phyloP scores from a whole-genome alignment of 73 alveolate genomes.

The Halteria grandinella region DNA sequence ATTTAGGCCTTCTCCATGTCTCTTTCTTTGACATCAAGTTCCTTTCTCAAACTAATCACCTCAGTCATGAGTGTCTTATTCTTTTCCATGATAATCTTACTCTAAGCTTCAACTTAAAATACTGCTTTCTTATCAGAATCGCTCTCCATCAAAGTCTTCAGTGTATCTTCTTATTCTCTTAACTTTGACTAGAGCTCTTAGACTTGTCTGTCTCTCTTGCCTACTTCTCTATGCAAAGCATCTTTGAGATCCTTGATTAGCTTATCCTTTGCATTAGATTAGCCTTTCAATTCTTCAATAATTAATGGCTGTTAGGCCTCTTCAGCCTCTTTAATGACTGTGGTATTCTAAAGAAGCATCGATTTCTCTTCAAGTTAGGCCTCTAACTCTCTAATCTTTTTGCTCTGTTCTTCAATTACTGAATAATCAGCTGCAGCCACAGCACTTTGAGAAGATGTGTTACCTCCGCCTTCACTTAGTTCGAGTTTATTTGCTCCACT shows the following conservation, averaged over 20 bases:
- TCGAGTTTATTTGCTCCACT: too few relatives aligned
- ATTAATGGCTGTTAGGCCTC: not conserved
- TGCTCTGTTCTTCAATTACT: conserved; percentile 26
- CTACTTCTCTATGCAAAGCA: not conserved
- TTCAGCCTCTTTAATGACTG: too few relatives aligned
- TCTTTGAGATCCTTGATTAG: not conserved
- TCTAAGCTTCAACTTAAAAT: conserved; percentile 43
- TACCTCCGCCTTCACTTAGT: not conserved
- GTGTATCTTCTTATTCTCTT: conserved; percentile 14
- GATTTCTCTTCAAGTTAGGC: conserved; percentile 1
- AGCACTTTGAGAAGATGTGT: not conserved
- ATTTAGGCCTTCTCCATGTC: conserved; percentile 39
- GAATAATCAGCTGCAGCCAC: not conserved
- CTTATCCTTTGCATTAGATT: not conserved
- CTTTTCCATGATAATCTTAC: conserved; percentile 17
- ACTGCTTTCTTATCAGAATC: conserved; percentile 25
- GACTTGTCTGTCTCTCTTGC: conserved; percentile 6
- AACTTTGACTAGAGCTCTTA: not conserved
- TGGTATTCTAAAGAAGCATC: conserved; percentile 9
- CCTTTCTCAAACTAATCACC: conserved; percentile 31
- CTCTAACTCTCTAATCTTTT: conserved; percentile 25
- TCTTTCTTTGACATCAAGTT: conserved; percentile 14
- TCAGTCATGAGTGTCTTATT: conserved; percentile 35
- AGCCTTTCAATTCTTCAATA: not conserved
- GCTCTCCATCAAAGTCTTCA: conserved; percentile 9